phyloP scores from a whole-genome alignment of 2,329 filamentous ascomycete species.

The Ophiostoma populinum region DNA sequence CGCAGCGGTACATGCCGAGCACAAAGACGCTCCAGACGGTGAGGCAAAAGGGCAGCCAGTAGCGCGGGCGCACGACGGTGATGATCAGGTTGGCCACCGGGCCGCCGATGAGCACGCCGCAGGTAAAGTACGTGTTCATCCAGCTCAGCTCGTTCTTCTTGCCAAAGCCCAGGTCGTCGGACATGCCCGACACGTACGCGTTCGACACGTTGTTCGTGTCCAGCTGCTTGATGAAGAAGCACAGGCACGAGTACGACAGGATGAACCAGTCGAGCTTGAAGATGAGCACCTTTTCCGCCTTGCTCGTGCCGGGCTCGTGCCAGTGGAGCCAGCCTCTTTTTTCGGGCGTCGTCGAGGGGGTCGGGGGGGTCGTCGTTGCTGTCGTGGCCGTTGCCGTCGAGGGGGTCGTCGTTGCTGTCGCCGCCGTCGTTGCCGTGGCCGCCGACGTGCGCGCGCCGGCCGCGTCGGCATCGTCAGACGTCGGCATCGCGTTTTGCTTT shows the following conservation, averaged over 20 bases:
- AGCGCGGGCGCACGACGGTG: constrained; percentile 24
- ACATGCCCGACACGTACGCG: constrained; percentile 30
- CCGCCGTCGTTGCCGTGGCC: no score
- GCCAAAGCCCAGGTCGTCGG: constrained; percentile 25
- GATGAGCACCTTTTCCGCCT: constrained; percentile 26
- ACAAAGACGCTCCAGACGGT: constrained; percentile 23
- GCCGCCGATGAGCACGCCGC: constrained; percentile 28
- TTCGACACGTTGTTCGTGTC: constrained; percentile 29
- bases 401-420: no score
- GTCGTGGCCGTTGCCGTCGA: background rate
- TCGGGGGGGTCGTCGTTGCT: background rate
- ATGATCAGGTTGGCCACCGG: constrained; percentile 26
- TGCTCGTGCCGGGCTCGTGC: constrained; percentile 24
- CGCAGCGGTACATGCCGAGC: constrained; percentile 23
- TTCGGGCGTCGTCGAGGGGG: background rate
- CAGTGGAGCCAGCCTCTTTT: constrained; percentile 20
- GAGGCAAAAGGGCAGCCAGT: constrained; percentile 23
- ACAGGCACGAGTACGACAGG: constrained; percentile 22
- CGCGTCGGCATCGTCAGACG: no score
- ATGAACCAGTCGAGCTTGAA: constrained; percentile 33
- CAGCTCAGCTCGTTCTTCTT: constrained; percentile 23
- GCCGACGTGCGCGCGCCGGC: no score
- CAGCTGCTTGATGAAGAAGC: constrained; percentile 29
- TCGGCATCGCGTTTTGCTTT: no score
- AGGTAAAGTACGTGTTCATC: constrained; percentile 28